Evolutionary conservation across 768 basidiomycete genomes (phyloP).

Genomic region (Lactifluus echinatus): DNA sequence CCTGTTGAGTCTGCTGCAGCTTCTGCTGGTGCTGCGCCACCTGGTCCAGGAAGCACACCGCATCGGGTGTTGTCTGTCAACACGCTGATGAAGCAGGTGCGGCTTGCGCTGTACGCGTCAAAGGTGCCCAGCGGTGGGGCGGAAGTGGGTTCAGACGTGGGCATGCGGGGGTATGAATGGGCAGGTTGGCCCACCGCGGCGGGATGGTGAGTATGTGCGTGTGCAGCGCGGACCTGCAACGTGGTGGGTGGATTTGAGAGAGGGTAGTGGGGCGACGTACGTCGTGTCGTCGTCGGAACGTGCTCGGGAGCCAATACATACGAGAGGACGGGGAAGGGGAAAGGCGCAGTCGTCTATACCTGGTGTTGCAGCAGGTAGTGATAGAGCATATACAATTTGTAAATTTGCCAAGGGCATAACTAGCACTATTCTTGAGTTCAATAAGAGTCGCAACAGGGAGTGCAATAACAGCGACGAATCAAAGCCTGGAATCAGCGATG

Average conservation of each 20-base stretch:
- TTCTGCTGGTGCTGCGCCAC: no score
- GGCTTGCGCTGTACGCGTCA: not conserved
- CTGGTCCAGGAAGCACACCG: not conserved
- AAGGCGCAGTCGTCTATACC: not conserved
- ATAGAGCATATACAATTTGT: slow-evolving; percentile 27
- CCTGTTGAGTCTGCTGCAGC: no score
- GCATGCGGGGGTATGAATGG: no score
- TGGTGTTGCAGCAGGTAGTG: not conserved
- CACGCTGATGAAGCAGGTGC: slow-evolving; percentile 2
- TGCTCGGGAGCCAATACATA: not conserved
- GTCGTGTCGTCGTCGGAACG: not conserved
- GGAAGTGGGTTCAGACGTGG: not conserved
- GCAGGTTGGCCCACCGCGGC: slow-evolving; percentile 3
- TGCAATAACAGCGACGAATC: slow-evolving; percentile 55
- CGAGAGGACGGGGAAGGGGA: not conserved
- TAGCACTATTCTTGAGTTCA: slow-evolving; percentile 33
- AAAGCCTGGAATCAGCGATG: slow-evolving; percentile 34
- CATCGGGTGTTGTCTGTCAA: slow-evolving; percentile 10
- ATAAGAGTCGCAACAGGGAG: slow-evolving; percentile 35
- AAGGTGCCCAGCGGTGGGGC: not conserved
- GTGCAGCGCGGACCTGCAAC: slow-evolving; percentile 8
- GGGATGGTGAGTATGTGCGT: slow-evolving; percentile 8
- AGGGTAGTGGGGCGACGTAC: slow-evolving; percentile 3
- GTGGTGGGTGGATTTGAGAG: slow-evolving; percentile 12
- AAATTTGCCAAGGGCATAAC: slow-evolving; percentile 34